Percentiles rank a stretch among this genome's conserved stretches.
These are phyloP conservation scores for Beauveria medogensis DNA, from an alignment of 2,329 filamentous ascomycete species.

Conservation along the genomic window DNA sequence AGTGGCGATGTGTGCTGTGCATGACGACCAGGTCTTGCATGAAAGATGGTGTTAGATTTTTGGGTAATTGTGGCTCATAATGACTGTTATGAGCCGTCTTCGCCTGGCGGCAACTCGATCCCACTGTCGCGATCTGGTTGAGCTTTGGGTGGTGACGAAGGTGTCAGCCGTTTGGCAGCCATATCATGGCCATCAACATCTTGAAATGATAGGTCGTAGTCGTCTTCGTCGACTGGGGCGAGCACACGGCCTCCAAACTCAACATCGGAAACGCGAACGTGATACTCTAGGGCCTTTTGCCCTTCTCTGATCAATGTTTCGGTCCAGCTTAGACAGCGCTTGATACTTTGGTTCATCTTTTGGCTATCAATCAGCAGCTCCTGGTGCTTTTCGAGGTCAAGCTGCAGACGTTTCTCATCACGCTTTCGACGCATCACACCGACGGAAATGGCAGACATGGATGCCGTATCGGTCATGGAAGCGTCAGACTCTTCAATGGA, in stretches of 20 bases:
- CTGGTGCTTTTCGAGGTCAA: slow-evolving; percentile 82
- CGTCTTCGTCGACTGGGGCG: slow-evolving; percentile 55
- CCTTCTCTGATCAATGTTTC: slow-evolving; percentile 86
- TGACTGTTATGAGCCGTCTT: slow-evolving; percentile 3
- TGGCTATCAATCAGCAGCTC: slow-evolving; percentile 84
- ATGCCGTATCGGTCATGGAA: slow-evolving; percentile 32
- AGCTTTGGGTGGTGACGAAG: slow-evolving; percentile 28
- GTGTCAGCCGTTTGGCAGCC: slow-evolving; percentile 15
- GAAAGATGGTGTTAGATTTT: neutral
- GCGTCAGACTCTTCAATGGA: slow-evolving; percentile 45
- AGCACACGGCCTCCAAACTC: slow-evolving; percentile 76
- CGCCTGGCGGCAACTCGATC: slow-evolving; percentile 36
- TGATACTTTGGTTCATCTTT: slow-evolving; percentile 91
- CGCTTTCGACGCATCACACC: slow-evolving; percentile 52
- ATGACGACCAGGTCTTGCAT: slow-evolving; percentile 2
- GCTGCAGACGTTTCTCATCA: slow-evolving; percentile 75
- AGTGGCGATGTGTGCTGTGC: neutral
- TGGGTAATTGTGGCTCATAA: neutral
- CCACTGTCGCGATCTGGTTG: slow-evolving; percentile 45
- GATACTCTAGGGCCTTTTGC: slow-evolving; percentile 77
- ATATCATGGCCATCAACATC: slow-evolving; percentile 19
- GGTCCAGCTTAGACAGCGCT: slow-evolving; percentile 80
- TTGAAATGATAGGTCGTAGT: slow-evolving; percentile 18
- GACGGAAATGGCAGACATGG: slow-evolving; percentile 26
- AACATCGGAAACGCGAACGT: slow-evolving; percentile 70